Base-by-base conservation (phyloP, 192 early-diverging fungal genomes). In the Backusella westeae region DNA sequence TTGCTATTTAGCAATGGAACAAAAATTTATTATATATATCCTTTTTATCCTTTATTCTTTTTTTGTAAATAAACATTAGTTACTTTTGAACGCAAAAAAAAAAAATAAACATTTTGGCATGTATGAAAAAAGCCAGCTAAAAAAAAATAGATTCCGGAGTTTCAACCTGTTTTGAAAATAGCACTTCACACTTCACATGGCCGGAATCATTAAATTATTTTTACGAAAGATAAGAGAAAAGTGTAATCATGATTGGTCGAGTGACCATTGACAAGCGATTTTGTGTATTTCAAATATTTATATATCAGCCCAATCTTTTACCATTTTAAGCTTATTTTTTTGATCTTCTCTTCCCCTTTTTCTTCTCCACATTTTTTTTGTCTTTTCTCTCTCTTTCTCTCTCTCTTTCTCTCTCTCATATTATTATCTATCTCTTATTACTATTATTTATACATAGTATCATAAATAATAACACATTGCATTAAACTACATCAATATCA, bases 351-450 rank as follows among this genome's bases (percentile, higher is more conserved):
- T 49, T 49, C 46, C 46, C 46, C 46, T 19, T 19, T n/a, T 19
- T 59, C 23, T 23, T 35, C 17, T 34, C 67, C 34, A 71, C 23
- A 65, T 32, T 71, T 39, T 76, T 49, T 71, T 4, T 52, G n/a
- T 69, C 46, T 69, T 39, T 52, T 29, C 36, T 52, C 8, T 68
- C 35, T 44, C 23, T 38, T 38, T 78, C 63, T 19, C 42, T 53
- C 17, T 53, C 67, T n/a, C n/a, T 68, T 46, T 38, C 49, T 78
- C 63, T 19, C 42, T 53, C 17, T 53, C 67, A 49, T 41, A 23
- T 29, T 21, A 23, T 52, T 44, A 17, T 17, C 32, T 17, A 44
- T 44, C 15, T 7, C 46, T 17, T 49, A 49, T 49, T 49, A 49
- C 46, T 49, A 49, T 12, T 59, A 29, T 63, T 29, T 29, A 63